These are phyloP conservation scores for Xylaria nigripes DNA, from an alignment of 495 filamentous ascomycete species.

Conservation along the genomic window DNA sequence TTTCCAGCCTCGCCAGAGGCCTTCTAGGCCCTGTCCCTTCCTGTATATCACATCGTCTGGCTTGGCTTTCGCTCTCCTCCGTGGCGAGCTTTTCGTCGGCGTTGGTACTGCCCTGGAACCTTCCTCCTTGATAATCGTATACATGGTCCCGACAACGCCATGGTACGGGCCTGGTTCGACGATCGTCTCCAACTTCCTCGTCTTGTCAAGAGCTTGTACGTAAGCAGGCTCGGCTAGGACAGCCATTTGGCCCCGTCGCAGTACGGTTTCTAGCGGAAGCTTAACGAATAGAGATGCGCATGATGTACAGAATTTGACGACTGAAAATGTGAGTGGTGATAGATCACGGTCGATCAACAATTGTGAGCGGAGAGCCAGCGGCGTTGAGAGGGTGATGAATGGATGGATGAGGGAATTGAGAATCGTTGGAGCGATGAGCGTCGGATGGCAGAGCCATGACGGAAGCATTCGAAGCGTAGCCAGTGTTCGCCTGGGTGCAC, in stretches of 20 bases:
- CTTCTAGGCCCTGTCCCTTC: constrained; percentile 72
- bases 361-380: constrained; percentile 69
- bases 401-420: constrained; percentile 78
- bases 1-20: constrained; percentile 88
- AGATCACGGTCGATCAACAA: constrained; percentile 72
- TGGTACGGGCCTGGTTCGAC: constrained; percentile 67
- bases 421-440: constrained; percentile 71
- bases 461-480: constrained; percentile 68
- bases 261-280: constrained; percentile 84
- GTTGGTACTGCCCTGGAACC: constrained; percentile 42
- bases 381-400: constrained; percentile 67
- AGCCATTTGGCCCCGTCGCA: constrained; percentile 76
- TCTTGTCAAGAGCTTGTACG: constrained; percentile 33
- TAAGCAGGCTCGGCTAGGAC: constrained; percentile 42
- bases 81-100: constrained; percentile 21
- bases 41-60: constrained; percentile 41
- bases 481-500: constrained; percentile 63
- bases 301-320: constrained; percentile 68
- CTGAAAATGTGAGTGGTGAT: constrained; percentile 69
- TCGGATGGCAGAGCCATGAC: constrained; percentile 60
- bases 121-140: constrained; percentile 76
- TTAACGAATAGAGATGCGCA: constrained; percentile 73
- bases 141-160: constrained; percentile 81
- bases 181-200: constrained; percentile 54
- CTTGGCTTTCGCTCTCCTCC: constrained; percentile 29